Conservation (phyloP, 1,284 basidiomycete genomes). For the Marasmius sp. region DNA sequence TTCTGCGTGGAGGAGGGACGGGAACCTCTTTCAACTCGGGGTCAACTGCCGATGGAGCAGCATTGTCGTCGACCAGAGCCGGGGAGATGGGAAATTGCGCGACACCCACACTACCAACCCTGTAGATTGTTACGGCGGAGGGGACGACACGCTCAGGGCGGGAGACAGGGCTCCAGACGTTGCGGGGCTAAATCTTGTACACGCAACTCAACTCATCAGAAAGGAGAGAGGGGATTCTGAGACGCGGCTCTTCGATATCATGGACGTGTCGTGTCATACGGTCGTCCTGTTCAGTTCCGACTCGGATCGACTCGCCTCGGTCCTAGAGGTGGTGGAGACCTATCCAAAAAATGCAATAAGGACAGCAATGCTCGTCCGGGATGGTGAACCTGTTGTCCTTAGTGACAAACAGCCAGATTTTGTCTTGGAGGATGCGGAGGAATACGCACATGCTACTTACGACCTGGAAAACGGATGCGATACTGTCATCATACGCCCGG, state of each 20-base stretch:
- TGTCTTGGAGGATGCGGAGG: constrained; percentile 35
- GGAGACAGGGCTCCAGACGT: constrained; percentile 49
- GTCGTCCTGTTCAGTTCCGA: constrained; percentile 31
- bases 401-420: constrained; percentile 22
- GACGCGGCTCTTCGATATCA: constrained; percentile 30
- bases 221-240: constrained; percentile 8
- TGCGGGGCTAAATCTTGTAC: constrained; percentile 25
- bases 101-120: not conserved
- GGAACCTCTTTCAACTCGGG: constrained; percentile 18
- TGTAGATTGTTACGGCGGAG: constrained; percentile 28
- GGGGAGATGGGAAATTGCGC: not conserved
- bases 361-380: constrained; percentile 20
- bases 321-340: not conserved
- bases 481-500: constrained; percentile 37
- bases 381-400: constrained; percentile 19
- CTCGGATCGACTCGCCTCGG: constrained; percentile 14
- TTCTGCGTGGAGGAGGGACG: constrained; percentile 8
- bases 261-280: constrained; percentile 31
- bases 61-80: constrained; percentile 15
- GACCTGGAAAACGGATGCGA: constrained; percentile 28
- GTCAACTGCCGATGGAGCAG: constrained; percentile 23
- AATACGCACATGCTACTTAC: constrained; percentile 38
- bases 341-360: constrained; percentile 12
- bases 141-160: constrained; percentile 29
- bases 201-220: constrained; percentile 15